Conservation (phyloP, 345 rosid genomes). For the Leavenworthia alabamica region DNA sequence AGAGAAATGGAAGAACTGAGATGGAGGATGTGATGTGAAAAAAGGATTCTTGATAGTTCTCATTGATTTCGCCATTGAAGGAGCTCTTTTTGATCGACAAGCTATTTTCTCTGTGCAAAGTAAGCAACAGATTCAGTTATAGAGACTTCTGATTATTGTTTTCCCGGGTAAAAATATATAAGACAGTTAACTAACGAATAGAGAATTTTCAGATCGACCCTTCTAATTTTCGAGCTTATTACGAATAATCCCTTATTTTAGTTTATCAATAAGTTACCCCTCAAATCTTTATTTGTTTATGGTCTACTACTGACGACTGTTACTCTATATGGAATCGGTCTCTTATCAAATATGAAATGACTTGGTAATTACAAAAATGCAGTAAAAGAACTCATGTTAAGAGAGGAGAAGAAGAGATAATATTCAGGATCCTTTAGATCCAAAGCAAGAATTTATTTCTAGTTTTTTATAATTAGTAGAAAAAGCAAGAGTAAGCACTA, state of each 20-base stretch:
- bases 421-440: neutral
- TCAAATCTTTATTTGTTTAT: neutral
- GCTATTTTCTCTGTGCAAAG: neutral
- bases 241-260: neutral
- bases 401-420: neutral
- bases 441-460: conserved; percentile 1
- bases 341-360: too few relatives aligned
- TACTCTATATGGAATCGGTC: too few relatives aligned
- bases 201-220: neutral
- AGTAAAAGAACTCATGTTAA: neutral
- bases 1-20: too few relatives aligned
- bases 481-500: conserved; percentile 8
- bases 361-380: neutral
- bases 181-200: neutral
- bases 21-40: conserved; percentile 31
- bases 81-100: conserved; percentile 10
- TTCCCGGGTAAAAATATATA: conserved; percentile 20
- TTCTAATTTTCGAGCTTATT: neutral
- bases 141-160: conserved; percentile 9
- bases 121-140: conserved; percentile 8
- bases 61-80: conserved; percentile 48
- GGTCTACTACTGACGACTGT: neutral
- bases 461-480: neutral
- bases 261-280: neutral
- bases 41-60: conserved; percentile 43